Evolutionary conservation across 768 basidiomycete species (phyloP).

Genomic region (Harrya chromipes): DNA sequence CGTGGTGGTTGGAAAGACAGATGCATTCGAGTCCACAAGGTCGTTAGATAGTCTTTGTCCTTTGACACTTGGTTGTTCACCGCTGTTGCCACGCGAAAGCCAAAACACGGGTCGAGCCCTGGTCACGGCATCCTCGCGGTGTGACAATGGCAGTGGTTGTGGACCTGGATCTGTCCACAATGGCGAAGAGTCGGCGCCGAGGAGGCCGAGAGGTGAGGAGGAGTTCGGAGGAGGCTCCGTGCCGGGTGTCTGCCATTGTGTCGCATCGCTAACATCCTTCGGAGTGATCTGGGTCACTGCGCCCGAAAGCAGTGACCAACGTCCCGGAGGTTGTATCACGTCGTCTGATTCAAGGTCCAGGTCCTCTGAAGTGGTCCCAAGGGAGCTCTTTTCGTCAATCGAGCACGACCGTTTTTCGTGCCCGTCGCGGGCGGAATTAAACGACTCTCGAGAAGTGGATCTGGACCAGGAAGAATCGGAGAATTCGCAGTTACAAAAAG

Average conservation of each 20-base stretch:
- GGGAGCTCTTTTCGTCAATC: not conserved
- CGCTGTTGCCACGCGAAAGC: not conserved
- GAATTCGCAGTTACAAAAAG: constrained; percentile 6
- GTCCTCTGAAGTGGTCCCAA: not conserved
- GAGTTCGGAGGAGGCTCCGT: constrained; percentile 18
- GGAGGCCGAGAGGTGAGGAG: constrained; percentile 15
- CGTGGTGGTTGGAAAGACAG: not conserved
- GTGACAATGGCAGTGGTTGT: not conserved
- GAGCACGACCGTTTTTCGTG: not conserved
- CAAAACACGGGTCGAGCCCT: constrained; percentile 1
- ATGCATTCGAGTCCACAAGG: not conserved
- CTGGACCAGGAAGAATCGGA: constrained; percentile 8
- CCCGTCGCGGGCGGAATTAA: not conserved
- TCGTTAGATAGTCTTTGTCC: not conserved
- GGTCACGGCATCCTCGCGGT: not conserved
- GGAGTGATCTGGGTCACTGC: not conserved
- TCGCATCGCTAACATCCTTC: constrained; percentile 3
- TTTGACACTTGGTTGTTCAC: not conserved
- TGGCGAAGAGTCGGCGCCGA: not conserved
- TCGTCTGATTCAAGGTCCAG: not conserved
- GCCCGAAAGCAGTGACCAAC: not conserved
- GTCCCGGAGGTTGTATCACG: not conserved
- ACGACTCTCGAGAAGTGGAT: not conserved
- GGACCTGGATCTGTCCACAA: not conserved
- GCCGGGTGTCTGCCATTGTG: constrained; percentile 5